phyloP scores from a whole-genome alignment of 306 rosid species.

The Cucurbita pepo region DNA sequence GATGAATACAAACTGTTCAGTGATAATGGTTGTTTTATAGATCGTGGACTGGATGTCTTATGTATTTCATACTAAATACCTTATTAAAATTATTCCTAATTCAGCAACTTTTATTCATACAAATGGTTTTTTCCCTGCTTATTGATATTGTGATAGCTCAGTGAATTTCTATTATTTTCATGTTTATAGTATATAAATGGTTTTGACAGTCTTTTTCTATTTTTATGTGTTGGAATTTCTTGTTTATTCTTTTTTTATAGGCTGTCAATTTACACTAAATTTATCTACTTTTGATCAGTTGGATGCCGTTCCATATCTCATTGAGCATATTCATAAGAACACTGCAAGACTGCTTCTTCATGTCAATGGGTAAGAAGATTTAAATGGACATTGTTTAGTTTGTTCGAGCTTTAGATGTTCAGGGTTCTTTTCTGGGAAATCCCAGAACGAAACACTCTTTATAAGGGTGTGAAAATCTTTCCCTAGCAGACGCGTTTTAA shows the following conservation, averaged over 20 bases:
- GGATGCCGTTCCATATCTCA: conserved; percentile 91
- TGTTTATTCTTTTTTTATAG: neutral
- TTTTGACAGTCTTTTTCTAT: neutral
- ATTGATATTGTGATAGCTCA: neutral
- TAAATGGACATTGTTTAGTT: neutral
- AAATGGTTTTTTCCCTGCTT: neutral
- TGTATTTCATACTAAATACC: neutral
- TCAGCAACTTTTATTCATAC: neutral
- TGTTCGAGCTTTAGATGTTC: neutral
- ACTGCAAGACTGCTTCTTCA: conserved; percentile 73
- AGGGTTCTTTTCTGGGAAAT: neutral
- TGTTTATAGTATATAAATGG: neutral
- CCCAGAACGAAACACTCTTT: too few species aligned
- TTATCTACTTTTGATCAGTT: conserved; percentile 39
- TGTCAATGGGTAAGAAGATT: conserved; percentile 62
- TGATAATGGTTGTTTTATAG: neutral
- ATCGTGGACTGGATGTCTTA: neutral
- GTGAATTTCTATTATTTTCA: neutral
- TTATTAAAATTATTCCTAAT: neutral
- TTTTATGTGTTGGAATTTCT: neutral
- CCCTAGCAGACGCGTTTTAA: too few species aligned
- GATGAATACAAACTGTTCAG: neutral
- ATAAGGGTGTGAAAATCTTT: too few species aligned
- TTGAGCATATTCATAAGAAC: conserved; percentile 68
- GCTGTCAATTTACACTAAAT: neutral